A percentile compares a stretch with the other conserved stretches of the same genome.
Conservation (phyloP, 345 rosid species). For the Isatis tinctoria region DNA sequence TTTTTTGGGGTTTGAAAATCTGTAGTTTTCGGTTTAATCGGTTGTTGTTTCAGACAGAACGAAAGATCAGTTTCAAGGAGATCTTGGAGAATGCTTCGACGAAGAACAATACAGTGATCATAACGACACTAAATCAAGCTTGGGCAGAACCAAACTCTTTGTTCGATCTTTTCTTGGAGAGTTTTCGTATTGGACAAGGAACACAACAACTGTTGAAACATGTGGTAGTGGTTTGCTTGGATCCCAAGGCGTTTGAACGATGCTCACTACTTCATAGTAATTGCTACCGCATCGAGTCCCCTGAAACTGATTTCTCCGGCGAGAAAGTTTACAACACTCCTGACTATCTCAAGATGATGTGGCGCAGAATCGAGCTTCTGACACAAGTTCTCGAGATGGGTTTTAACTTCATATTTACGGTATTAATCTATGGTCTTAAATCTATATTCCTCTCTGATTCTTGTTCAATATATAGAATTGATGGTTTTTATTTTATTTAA, state of each 20-base stretch:
- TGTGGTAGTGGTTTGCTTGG: conserved; percentile 52
- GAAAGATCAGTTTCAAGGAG: conserved; percentile 16
- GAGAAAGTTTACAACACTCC: conserved; percentile 57
- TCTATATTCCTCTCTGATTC: neutral
- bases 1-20: conserved; percentile 1
- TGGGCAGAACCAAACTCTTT: conserved; percentile 65
- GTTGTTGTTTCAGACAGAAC: conserved; percentile 17
- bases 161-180: conserved; percentile 61
- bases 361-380: conserved; percentile 59
- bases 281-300: conserved; percentile 36
- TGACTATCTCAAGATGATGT: conserved; percentile 66
- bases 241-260: conserved; percentile 47
- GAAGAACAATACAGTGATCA: conserved; percentile 50
- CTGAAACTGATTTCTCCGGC: conserved; percentile 38
- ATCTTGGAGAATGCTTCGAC: conserved; percentile 24
- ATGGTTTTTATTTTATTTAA: neutral
- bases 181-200: conserved; percentile 49
- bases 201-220: conserved; percentile 44
- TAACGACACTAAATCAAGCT: conserved; percentile 61
- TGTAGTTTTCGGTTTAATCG: neutral
- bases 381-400: conserved; percentile 51
- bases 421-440: conserved; percentile 16
- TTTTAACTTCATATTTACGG: conserved; percentile 68
- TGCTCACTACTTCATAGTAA: conserved; percentile 43
- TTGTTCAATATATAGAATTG: neutral